phyloP scores from a whole-genome alignment of 2,329 filamentous ascomycete genomes.

The Fusarium oxysporum region DNA sequence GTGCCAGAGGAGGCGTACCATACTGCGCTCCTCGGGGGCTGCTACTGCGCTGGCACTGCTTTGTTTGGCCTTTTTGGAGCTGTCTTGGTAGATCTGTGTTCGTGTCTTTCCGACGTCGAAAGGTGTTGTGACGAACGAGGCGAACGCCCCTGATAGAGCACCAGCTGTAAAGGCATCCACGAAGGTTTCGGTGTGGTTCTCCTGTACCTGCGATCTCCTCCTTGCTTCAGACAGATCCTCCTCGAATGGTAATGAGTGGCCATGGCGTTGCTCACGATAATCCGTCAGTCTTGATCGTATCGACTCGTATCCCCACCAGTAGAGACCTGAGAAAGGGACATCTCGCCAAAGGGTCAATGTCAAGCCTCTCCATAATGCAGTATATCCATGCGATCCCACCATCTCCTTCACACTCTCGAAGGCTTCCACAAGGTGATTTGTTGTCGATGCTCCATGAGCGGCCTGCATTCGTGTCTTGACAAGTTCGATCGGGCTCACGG shows the following conservation, averaged over 20 bases:
- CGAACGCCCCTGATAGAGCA: constrained; percentile 83
- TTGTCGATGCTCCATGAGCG: constrained; percentile 66
- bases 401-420: constrained; percentile 81
- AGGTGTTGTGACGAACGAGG: constrained; percentile 89
- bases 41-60: constrained; percentile 48
- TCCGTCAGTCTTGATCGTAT: constrained; percentile 79
- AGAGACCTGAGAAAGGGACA: constrained; percentile 95
- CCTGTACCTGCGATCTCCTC: constrained; percentile 70
- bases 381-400: constrained; percentile 81
- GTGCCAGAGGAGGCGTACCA: constrained; percentile 87
- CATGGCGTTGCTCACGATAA: constrained; percentile 66
- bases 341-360: constrained; percentile 95
- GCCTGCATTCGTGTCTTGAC: constrained; percentile 94
- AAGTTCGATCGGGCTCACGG: constrained; percentile 92
- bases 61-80: constrained; percentile 31
- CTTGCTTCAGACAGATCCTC: constrained; percentile 56
- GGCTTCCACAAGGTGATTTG: constrained; percentile 82
- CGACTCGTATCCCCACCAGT: constrained; percentile 98
- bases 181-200: constrained; percentile 82
- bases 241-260: constrained; percentile 51
- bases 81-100: constrained; percentile 83
- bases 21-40: constrained; percentile 79
- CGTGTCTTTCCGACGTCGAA: constrained; percentile 98
- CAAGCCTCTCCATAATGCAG: constrained; percentile 88
- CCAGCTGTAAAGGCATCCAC: constrained; percentile 91